Evolutionary conservation across 176 grass and related monocot species (phyloP), one percentile per base, ranked within the genome.

Genomic region (Aechmea fasciata): DNA sequence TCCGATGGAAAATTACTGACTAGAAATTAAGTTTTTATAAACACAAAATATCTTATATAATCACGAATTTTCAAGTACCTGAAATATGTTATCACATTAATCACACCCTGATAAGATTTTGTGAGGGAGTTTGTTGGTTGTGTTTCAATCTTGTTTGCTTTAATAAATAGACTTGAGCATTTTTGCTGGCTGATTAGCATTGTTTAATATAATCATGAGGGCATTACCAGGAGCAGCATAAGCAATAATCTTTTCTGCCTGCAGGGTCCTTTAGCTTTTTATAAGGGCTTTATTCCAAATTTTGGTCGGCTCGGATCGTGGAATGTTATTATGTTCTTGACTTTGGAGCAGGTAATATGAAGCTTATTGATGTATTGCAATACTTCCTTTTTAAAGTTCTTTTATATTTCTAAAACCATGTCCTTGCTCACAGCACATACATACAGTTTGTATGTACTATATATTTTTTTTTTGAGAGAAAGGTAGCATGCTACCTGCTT

Each of bases 271-370:
- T 77, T 90, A 61, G 89, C 94, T 71, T 90, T 97, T 65, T 97
- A 97, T 75, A 92, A 97, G 66, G 89, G 89, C 3, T 90, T 97
- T 64, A 73, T 97, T 29, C 84, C 89, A 67, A 93, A 99, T 71
- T 93, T 99, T 92, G 86, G 80, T 77, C 85, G 89, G 51, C 63
- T 90, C 57, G 94, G 94, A 77, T 97, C 94, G 49, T 97, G 94
- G 94, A 97, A 97, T 73, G 94, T 97, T 74, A 90, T 97, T 65
- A 97, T 97, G 94, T 97, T 93, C 74, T 87, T 97, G 77, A 97
- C 94, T 64, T 75, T 97, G 72, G 94, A 97, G 73, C 87, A 97
- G 94, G 94, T 97, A 69, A 69, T 62, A 14, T 18, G 15, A 59
- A 69, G 50, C 28, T 75, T 54, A 25, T 12, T 14, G 10, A 15